A percentile compares a stretch with the other conserved stretches of the same genome.
Conservation (phyloP, 2,329 filamentous ascomycete species). For the Pyrenochaeta sp. region DNA sequence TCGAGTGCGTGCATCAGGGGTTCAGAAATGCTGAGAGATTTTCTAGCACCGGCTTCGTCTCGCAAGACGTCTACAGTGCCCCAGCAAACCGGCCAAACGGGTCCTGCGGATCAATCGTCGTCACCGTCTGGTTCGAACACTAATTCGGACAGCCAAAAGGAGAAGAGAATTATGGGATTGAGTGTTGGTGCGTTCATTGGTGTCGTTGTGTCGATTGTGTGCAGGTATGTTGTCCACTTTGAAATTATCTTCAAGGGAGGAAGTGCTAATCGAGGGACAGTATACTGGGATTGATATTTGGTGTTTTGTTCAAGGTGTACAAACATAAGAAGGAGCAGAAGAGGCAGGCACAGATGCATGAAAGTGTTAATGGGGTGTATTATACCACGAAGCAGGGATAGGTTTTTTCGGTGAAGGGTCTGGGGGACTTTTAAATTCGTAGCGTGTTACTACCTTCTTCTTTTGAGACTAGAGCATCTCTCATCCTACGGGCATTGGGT, state of each 20-base stretch:
- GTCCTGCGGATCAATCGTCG: neutral
- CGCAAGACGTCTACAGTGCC: neutral
- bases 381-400: constrained; percentile 7
- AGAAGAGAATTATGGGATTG: constrained; percentile 19
- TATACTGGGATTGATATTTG: constrained; percentile 17
- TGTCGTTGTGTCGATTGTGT: constrained; percentile 14
- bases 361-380: neutral
- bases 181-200: constrained; percentile 22
- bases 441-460: no score
- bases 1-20: no score
- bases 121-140: neutral
- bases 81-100: neutral
- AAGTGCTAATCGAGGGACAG: no score
- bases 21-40: no score
- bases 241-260: no score
- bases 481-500: no score
- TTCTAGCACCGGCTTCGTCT: neutral
- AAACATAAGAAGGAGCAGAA: constrained; percentile 18
- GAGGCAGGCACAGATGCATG: constrained; percentile 6
- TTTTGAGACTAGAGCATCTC: no score
- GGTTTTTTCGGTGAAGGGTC: no score
- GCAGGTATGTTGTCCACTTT: no score
- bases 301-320: constrained; percentile 21
- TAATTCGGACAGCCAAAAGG: neutral
- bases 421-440: no score